Evolutionary conservation across 1,284 basidiomycete genomes (phyloP).

Genomic region (Trametes polyzona): DNA sequence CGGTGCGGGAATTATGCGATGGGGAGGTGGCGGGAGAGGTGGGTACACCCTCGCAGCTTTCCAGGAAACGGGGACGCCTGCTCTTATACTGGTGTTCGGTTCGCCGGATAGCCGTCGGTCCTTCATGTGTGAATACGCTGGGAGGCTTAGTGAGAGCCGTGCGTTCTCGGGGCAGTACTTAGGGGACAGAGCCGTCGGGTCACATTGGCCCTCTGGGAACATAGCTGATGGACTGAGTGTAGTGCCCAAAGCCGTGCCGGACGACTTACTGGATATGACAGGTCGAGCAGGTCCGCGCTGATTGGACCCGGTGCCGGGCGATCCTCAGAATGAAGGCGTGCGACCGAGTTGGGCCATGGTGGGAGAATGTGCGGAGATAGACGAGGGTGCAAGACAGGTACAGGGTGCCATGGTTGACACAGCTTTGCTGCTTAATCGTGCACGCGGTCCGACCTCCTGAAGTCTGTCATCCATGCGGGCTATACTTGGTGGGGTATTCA

Average conservation of each 20-base stretch:
- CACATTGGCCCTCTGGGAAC: conserved; percentile 6
- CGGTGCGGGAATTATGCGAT: background rate
- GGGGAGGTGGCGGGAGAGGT: background rate
- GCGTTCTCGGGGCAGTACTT: conserved; percentile 3
- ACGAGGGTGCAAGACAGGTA: background rate
- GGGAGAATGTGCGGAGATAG: background rate
- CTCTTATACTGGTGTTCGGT: background rate
- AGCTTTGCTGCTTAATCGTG: background rate
- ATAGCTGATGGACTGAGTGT: background rate
- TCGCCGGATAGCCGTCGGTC: background rate
- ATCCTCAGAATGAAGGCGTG: background rate
- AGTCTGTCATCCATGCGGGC: background rate
- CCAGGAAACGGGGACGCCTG: background rate
- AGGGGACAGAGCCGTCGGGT: background rate
- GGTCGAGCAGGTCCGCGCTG: background rate
- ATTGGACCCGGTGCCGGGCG: background rate
- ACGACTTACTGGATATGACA: background rate
- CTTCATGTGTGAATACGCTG: background rate
- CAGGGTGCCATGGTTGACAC: background rate
- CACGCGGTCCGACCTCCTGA: background rate
- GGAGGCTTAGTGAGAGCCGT: conserved; percentile 10
- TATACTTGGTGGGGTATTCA: background rate
- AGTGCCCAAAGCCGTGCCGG: conserved; percentile 8
- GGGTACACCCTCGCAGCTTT: background rate
- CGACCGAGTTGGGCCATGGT: background rate